Conservation (phyloP, 352 stramenopile species). For the Peronospora belbahrii region DNA sequence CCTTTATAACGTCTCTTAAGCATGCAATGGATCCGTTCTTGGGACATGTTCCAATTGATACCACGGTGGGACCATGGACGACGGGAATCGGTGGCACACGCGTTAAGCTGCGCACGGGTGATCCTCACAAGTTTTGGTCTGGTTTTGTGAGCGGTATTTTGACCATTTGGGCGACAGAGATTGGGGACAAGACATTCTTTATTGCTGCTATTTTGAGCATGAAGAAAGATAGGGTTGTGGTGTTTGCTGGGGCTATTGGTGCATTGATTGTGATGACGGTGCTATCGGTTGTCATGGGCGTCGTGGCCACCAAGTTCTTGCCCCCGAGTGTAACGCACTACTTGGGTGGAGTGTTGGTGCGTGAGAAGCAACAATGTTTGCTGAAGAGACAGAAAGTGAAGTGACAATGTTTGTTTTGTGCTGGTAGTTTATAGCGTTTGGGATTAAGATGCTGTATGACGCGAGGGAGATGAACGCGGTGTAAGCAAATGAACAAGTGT, state of each 20-base stretch:
- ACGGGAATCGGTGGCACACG: background rate
- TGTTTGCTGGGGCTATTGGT: constrained; percentile 92
- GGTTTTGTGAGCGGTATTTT: constrained; percentile 85
- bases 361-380: constrained; percentile 1
- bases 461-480: constrained; percentile 71
- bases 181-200: constrained; percentile 99
- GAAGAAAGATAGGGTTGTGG: constrained; percentile 92
- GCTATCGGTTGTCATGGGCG: constrained; percentile 95
- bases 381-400: background rate
- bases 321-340: constrained; percentile 93
- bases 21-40: constrained; percentile 48
- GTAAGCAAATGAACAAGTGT: constrained; percentile 27
- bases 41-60: constrained; percentile 11
- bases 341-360: constrained; percentile 84
- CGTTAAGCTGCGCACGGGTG: constrained; percentile 29
- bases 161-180: constrained; percentile 97
- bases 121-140: constrained; percentile 78
- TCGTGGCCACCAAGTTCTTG: constrained; percentile 92
- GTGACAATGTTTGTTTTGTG: background rate
- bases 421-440: constrained; percentile 94
- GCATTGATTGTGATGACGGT: constrained; percentile 97
- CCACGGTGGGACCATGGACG: background rate
- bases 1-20: constrained; percentile 49
- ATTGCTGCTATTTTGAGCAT: constrained; percentile 96
- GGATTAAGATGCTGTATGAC: constrained; percentile 90